These are phyloP conservation scores for Asclepias syriaca DNA, from an alignment of 257 asterid species.

Conservation along the genomic window DNA sequence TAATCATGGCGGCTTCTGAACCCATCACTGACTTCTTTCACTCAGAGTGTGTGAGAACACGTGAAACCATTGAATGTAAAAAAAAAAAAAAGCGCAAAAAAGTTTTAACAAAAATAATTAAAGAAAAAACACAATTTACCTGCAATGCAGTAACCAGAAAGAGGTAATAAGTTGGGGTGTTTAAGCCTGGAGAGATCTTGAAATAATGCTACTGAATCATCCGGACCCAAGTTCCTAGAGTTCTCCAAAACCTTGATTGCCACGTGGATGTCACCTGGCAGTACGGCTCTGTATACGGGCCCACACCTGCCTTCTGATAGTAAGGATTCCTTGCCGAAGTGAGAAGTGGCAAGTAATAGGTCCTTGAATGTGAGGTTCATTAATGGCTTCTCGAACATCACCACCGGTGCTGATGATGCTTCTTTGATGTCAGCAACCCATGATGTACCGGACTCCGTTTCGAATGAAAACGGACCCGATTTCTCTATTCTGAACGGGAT, in stretches of 20 bases:
- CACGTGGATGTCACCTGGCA: slow-evolving; percentile 94
- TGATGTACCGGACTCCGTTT: slow-evolving; percentile 87
- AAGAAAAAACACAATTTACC: slow-evolving; percentile 39
- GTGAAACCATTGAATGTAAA: slow-evolving; percentile 54
- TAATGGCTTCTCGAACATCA: slow-evolving; percentile 97
- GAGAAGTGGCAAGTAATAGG: slow-evolving; percentile 80
- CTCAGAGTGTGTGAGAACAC: slow-evolving; percentile 27
- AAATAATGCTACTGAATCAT: slow-evolving; percentile 64
- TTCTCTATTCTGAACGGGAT: slow-evolving; percentile 59
- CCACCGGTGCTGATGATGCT: slow-evolving; percentile 79
- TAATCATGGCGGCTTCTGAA: slow-evolving; percentile 35
- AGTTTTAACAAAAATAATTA: no score
- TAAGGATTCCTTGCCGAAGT: slow-evolving; percentile 84
- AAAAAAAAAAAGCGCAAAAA: slow-evolving; percentile 1
- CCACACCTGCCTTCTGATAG: slow-evolving; percentile 83
- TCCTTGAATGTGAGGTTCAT: slow-evolving; percentile 90
- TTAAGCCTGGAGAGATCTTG: slow-evolving; percentile 66
- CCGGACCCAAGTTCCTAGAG: slow-evolving; percentile 47
- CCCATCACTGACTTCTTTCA: slow-evolving; percentile 2
- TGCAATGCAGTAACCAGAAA: slow-evolving; percentile 90
- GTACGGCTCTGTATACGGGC: slow-evolving; percentile 86
- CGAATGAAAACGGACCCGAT: slow-evolving; percentile 90
- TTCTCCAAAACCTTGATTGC: slow-evolving; percentile 86
- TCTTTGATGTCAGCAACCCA: slow-evolving; percentile 92
- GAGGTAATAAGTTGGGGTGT: slow-evolving; percentile 73